Conservation (phyloP, 768 basidiomycete genomes). For the Xanthoconium stramineum region DNA sequence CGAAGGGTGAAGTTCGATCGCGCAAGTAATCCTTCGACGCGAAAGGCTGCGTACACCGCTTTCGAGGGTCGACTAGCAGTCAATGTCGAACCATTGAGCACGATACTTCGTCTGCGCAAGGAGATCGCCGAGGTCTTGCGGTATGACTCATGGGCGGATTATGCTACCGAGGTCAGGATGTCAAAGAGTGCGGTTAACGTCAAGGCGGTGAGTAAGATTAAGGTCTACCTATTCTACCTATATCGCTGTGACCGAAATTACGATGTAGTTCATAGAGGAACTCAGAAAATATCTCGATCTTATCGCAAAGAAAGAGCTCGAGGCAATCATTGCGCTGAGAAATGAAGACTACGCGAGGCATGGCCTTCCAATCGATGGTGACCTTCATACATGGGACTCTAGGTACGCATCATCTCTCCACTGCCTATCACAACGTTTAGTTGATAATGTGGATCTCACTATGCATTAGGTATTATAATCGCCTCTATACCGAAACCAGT, state of each 20-base stretch:
- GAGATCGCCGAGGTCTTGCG: conserved; percentile 62
- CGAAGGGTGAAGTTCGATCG: conserved; percentile 59
- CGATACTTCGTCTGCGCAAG: conserved; percentile 65
- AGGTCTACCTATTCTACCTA: not conserved
- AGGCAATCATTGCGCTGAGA: conserved; percentile 66
- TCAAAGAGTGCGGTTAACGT: conserved; percentile 64
- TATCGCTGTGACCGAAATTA: not conserved
- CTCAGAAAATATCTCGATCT: conserved; percentile 69
- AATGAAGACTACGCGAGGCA: conserved; percentile 62
- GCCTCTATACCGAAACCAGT: conserved; percentile 52
- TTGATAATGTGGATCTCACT: not conserved
- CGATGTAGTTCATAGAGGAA: conserved; percentile 67
- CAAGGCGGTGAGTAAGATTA: conserved; percentile 40
- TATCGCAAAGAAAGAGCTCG: conserved; percentile 64
- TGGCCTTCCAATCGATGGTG: conserved; percentile 59
- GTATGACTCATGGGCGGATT: conserved; percentile 81
- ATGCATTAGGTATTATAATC: conserved; percentile 25
- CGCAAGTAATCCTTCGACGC: conserved; percentile 64
- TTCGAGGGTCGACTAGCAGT: conserved; percentile 62
- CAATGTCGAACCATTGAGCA: conserved; percentile 69
- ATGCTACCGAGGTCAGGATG: conserved; percentile 81
- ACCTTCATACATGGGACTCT: conserved; percentile 81
- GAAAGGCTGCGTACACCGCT: conserved; percentile 59
- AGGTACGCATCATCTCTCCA: conserved; percentile 44
- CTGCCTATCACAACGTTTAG: not conserved